Base-by-base conservation (phyloP, 208 protist species). In the Leishmania aethiopica region DNA sequence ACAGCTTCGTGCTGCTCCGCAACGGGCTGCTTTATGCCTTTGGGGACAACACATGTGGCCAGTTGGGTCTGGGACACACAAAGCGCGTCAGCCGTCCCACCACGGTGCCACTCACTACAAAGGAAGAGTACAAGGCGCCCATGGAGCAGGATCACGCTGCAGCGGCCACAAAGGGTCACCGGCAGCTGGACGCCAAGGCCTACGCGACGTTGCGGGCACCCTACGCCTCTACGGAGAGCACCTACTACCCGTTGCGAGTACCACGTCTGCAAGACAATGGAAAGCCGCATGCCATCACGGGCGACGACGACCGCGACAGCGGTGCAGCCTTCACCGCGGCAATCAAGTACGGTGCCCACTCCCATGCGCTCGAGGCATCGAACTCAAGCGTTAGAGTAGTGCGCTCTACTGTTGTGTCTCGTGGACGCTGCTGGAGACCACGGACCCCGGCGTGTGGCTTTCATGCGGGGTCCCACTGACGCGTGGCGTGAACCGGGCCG, bases 1-100 rank as follows among this genome's bases (percentile, higher is more conserved):
- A 97, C 84, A 95, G 90, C 77, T 93, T 97, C 81, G 90, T 92
- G n/a, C 85, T 96, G 64, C 86, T 96, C 13, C 76, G 88, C 69
- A 96, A 91, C 13, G 93, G 93, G 13, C 89, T 90, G 55, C 85
- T 97, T 42, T 87, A 96, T 35, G 92, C 91, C 7, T 97, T 95
- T 81, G 94, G 94, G 40, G 91, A 95, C 76, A 97, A 97, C 84
- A 87, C 82, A 35, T 91, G 88, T 67, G 94, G 94, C 7, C 94
- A 97, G 80, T 85, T 97, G 75, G 94, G 94, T 28, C 72, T 95
- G 37, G 94, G 94, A 47, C 86, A 91, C 78, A 94, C 90, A 25
- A 78, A 84, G 47, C 86, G 85, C 2, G 86, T 80, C 40, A 64
- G 0, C 32, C 62, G 60, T 25, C 83, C 83, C 6, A 86, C 83